phyloP scores from a whole-genome alignment of 768 basidiomycete genomes.

The Gymnopilus dilepis region DNA sequence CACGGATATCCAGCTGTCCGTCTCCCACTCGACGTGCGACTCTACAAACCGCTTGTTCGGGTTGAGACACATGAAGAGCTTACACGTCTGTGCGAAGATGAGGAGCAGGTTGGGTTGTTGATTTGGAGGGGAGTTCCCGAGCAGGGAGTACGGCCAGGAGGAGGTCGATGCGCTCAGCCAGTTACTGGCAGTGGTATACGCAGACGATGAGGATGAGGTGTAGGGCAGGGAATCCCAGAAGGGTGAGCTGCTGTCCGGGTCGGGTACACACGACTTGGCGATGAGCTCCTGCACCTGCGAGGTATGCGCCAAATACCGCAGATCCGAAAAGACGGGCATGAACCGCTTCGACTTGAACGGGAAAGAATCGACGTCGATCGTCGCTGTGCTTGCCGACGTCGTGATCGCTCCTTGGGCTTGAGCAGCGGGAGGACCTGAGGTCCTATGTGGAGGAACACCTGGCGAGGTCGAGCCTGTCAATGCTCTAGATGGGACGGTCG shows the following conservation, averaged over 20 bases:
- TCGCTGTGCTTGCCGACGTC: constrained; percentile 19
- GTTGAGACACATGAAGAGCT: constrained; percentile 93
- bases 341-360: constrained; percentile 96
- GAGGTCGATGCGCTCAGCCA: too few relatives aligned
- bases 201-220: too few relatives aligned
- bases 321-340: constrained; percentile 92
- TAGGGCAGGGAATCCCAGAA: too few relatives aligned
- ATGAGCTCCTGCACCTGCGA: constrained; percentile 81
- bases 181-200: too few relatives aligned
- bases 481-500: neutral
- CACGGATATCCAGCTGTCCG: constrained; percentile 95
- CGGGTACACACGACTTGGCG: constrained; percentile 38
- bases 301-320: constrained; percentile 85
- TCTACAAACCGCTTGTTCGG: constrained; percentile 83
- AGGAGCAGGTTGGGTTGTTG: constrained; percentile 67
- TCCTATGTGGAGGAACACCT: constrained; percentile 9
- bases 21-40: constrained; percentile 94
- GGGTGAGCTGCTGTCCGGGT: too few relatives aligned
- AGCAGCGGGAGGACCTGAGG: constrained; percentile 1
- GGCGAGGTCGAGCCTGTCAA: neutral
- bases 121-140: too few relatives aligned
- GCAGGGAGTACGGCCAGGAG: too few relatives aligned
- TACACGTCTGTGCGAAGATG: constrained; percentile 78
- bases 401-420: neutral
- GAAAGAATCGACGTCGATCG: constrained; percentile 80